Conservation (phyloP, 2,329 filamentous ascomycete genomes). For the Phoma herbarum region DNA sequence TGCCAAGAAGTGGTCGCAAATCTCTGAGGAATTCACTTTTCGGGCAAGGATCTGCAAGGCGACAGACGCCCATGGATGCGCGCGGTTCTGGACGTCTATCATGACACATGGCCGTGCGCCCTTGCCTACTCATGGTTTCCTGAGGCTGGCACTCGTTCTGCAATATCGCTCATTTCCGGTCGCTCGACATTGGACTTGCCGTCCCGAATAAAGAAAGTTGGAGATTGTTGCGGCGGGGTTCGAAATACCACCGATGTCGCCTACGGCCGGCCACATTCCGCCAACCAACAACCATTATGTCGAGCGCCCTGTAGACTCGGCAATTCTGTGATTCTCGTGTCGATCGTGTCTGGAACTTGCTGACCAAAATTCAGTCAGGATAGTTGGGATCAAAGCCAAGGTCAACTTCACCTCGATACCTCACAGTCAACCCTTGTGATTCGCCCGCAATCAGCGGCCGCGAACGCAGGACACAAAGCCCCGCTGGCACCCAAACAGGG, state of each 20-base stretch:
- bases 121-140: slow-evolving; percentile 8
- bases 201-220: slow-evolving; percentile 8
- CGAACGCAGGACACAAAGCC: slow-evolving; percentile 43
- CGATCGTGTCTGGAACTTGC: slow-evolving; percentile 21
- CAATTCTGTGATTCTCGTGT: slow-evolving; percentile 21
- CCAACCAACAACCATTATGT: slow-evolving; percentile 22
- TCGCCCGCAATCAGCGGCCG: slow-evolving; percentile 40
- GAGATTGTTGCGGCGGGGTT: slow-evolving; percentile 24
- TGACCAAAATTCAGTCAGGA: slow-evolving; percentile 45
- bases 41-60: slow-evolving; percentile 32
- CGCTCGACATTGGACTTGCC: slow-evolving; percentile 8
- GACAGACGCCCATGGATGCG: slow-evolving; percentile 16
- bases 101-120: slow-evolving; percentile 11
- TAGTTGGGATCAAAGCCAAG: slow-evolving; percentile 43
- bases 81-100: slow-evolving; percentile 10
- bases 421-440: slow-evolving; percentile 39
- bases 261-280: slow-evolving; percentile 25
- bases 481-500: slow-evolving; percentile 50
- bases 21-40: slow-evolving; percentile 30
- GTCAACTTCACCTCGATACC: slow-evolving; percentile 44
- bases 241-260: slow-evolving; percentile 32
- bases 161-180: background rate
- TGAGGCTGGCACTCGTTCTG: background rate
- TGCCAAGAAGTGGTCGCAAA: slow-evolving; percentile 31
- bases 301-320: slow-evolving; percentile 18